These are phyloP conservation scores for Aspergillus candidus DNA, from an alignment of 2,329 filamentous ascomycete species.

Conservation along the genomic window DNA sequence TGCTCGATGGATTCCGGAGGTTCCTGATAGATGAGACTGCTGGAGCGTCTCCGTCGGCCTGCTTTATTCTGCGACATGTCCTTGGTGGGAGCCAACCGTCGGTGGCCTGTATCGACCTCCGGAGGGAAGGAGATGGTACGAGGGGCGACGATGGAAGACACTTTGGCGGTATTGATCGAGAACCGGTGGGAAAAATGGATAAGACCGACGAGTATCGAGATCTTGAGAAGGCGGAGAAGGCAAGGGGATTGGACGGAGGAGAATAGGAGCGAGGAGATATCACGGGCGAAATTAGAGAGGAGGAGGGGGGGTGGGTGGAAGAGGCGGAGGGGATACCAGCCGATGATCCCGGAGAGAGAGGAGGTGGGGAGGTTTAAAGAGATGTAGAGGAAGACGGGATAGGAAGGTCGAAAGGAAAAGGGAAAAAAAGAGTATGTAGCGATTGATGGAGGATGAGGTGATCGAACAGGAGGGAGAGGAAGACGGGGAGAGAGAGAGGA, in stretches of 20 bases:
- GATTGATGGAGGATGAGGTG: background rate
- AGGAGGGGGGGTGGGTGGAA: background rate
- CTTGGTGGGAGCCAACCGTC: constrained; percentile 53
- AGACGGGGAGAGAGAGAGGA: too few species aligned
- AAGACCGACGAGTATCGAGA: constrained; percentile 14
- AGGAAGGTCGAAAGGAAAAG: background rate
- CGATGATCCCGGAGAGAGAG: too few species aligned
- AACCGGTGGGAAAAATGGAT: constrained; percentile 17
- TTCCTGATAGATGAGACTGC: constrained; percentile 97
- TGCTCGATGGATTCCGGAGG: constrained; percentile 95
- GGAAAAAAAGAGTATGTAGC: background rate
- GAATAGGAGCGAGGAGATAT: constrained; percentile 16
- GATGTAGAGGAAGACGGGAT: background rate
- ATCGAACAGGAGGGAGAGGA: background rate
- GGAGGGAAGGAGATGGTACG: constrained; percentile 89
- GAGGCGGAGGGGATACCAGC: background rate
- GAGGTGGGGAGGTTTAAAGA: background rate
- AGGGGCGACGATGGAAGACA: constrained; percentile 87
- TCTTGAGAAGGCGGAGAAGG: constrained; percentile 19
- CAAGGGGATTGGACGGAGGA: constrained; percentile 23
- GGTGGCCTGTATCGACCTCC: constrained; percentile 62
- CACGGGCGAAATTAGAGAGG: constrained; percentile 12
- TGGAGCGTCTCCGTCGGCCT: constrained; percentile 84
- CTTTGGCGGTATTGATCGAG: constrained; percentile 74
- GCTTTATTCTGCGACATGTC: constrained; percentile 58